Conservation (phyloP, 352 stramenopile genomes). For the Elongisporangium senticosum region DNA sequence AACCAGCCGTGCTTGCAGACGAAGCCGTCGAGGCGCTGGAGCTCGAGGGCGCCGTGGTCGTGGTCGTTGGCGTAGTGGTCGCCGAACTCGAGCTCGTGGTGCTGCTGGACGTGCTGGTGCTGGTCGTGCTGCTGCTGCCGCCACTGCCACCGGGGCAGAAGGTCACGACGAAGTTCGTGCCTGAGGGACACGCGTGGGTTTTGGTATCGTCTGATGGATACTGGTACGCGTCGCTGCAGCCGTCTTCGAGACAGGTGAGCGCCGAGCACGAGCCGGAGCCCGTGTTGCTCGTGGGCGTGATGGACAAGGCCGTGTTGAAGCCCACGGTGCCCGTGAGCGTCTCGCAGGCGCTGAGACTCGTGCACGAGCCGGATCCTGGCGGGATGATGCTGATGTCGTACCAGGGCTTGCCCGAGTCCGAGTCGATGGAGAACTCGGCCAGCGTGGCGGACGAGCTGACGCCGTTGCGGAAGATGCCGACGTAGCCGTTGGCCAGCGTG, state of each 20-base stretch:
- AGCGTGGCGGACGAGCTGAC: slow-evolving; percentile 31
- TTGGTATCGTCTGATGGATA: slow-evolving; percentile 59
- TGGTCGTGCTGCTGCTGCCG: slow-evolving; percentile 20
- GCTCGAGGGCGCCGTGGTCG: slow-evolving; percentile 2
- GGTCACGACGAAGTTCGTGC: slow-evolving; percentile 53
- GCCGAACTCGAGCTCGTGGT: slow-evolving; percentile 13
- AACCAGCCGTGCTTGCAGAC: slow-evolving; percentile 19
- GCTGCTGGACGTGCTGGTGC: slow-evolving; percentile 20
- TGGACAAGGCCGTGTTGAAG: slow-evolving; percentile 60
- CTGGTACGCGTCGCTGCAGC: slow-evolving; percentile 50
- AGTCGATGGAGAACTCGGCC: slow-evolving; percentile 41
- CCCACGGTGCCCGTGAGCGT: slow-evolving; percentile 38
- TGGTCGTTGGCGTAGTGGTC: slow-evolving; percentile 12
- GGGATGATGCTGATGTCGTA: slow-evolving; percentile 60
- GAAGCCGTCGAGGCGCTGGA: slow-evolving; percentile 10
- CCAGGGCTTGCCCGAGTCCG: slow-evolving; percentile 29
- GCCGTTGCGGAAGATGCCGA: slow-evolving; percentile 59
- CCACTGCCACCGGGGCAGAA: slow-evolving; percentile 53
- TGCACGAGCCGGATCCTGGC: slow-evolving; percentile 31
- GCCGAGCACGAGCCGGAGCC: slow-evolving; percentile 32
- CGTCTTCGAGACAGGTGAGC: slow-evolving; percentile 42
- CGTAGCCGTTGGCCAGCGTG: slow-evolving; percentile 29
- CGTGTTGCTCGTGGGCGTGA: slow-evolving; percentile 37
- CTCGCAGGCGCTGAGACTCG: slow-evolving; percentile 39
- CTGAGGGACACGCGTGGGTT: slow-evolving; percentile 46